Evolutionary conservation across 495 filamentous ascomycete genomes (phyloP), one percentile per base, ranked within the genome.

Genomic region (Penicillium coffeae): DNA sequence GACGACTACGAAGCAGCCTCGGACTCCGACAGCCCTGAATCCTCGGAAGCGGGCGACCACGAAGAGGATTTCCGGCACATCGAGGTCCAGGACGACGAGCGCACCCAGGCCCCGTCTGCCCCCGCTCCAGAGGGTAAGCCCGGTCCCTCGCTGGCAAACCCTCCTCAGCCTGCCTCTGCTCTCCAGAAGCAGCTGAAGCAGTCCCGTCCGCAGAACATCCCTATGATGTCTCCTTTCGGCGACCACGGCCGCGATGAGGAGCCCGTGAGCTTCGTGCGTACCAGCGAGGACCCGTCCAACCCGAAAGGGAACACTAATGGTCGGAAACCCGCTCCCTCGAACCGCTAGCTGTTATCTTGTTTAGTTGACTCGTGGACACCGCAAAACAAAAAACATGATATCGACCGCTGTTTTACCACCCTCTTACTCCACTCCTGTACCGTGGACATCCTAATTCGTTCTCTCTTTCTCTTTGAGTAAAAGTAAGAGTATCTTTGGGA

Each of bases 1-100:
- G 84, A 87, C 56, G 87, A 90, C 56, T 84, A 83, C 49, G 78
- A 75, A 41, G 76, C 68, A 8, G 73, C 71, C 3, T 77, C 71
- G 6, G 76, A 74, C 34, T 77, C 73, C 1, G 75, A 79, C 25
- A 73, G 70, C 14, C 65, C 69, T 2, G 63, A 63, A 20, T 69
- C 70, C 0, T 73, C 74, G 1, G 70, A 72, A 21, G 73, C 71
- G 10, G 75, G 63, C 5, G 71, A 73, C 6, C 55, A 70, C 14
- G 73, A 75, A 5, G 64, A 75, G n/a, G 69, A 68, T 7, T 73
- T 76, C 52, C 65, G 76, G 19, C 70, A 78, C 47, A 72, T 80
- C 38, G 69, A 79, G 21, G 74, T 80, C 5, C 77, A 79, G 39
- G 78, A 78, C 37, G 74, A 77, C 27, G 74, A 77, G 32, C 71